Conservation (phyloP, 129 eudicot genomes). For the Tanacetum coccineum region DNA sequence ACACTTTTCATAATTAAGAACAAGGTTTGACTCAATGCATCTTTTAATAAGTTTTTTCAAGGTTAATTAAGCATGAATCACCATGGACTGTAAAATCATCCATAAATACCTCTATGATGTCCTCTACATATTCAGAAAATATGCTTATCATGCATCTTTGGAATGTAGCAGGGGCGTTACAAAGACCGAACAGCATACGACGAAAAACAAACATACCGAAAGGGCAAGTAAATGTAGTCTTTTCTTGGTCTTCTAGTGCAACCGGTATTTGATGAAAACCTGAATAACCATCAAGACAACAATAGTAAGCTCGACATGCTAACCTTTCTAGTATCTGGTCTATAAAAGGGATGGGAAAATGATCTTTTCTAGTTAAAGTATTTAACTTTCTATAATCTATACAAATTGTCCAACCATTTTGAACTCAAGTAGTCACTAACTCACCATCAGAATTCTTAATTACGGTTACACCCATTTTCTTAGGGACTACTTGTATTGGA, state of each 20-base stretch:
- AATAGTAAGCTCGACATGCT: neutral
- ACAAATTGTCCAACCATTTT: neutral
- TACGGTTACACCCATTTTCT: neutral
- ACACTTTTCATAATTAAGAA: conserved; percentile 12
- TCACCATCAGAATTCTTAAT: neutral
- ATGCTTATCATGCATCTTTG: conserved; percentile 9
- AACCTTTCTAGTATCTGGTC: too few species aligned
- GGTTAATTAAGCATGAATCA: neutral
- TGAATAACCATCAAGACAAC: neutral
- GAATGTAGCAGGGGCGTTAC: neutral
- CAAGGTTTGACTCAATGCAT: conserved; percentile 8
- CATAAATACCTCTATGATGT: neutral
- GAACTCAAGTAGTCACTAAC: neutral
- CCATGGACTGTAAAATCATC: conserved; percentile 7
- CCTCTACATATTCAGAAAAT: neutral
- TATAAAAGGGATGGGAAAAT: too few species aligned
- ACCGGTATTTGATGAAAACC: neutral
- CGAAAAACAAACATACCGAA: too few species aligned
- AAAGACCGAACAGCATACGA: too few species aligned
- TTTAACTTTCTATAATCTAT: neutral
- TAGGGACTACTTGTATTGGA: neutral
- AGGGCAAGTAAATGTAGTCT: neutral
- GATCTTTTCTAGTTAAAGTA: too few species aligned
- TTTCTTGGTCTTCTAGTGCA: neutral
- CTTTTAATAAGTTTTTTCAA: neutral